Percentiles rank a stretch among this genome's conserved stretches.
These are phyloP conservation scores for Leccinum solheimii DNA, from an alignment of 1,284 basidiomycete genomes.

Conservation along the genomic window DNA sequence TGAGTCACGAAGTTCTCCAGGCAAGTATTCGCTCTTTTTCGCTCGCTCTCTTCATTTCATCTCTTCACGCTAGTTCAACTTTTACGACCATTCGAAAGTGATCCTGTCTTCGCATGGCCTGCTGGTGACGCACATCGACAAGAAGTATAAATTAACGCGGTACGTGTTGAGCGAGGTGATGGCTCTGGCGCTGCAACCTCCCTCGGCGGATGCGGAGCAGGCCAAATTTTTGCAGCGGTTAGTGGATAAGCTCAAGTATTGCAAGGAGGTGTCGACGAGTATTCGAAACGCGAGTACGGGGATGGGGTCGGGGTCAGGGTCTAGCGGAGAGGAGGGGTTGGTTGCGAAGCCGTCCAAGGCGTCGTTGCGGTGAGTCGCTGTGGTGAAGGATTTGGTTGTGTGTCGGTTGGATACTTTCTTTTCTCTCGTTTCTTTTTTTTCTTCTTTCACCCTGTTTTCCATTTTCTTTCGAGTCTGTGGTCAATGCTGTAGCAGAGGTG, in stretches of 20 bases:
- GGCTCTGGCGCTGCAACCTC: too few relatives aligned
- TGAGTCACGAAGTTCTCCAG: constrained; percentile 93
- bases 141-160: too few relatives aligned
- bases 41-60: not conserved
- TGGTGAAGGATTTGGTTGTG: not conserved
- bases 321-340: constrained; percentile 9
- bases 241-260: too few relatives aligned
- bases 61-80: constrained; percentile 82
- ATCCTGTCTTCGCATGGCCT: constrained; percentile 68
- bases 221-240: too few relatives aligned
- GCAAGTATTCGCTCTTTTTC: constrained; percentile 38
- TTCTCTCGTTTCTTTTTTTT: not conserved
- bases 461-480: too few relatives aligned
- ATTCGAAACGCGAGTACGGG: too few relatives aligned
- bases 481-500: too few relatives aligned
- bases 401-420: not conserved
- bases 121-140: too few relatives aligned
- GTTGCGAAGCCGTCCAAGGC: constrained; percentile 19
- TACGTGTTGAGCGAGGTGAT: too few relatives aligned
- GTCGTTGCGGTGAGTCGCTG: constrained; percentile 16
- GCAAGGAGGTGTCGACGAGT: too few relatives aligned
- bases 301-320: too few relatives aligned
- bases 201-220: too few relatives aligned
- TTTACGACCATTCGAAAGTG: constrained; percentile 96
- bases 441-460: not conserved